These are phyloP conservation scores for Ganoderma leucocontextum DNA, from an alignment of 1,284 basidiomycete species.

Conservation along the genomic window DNA sequence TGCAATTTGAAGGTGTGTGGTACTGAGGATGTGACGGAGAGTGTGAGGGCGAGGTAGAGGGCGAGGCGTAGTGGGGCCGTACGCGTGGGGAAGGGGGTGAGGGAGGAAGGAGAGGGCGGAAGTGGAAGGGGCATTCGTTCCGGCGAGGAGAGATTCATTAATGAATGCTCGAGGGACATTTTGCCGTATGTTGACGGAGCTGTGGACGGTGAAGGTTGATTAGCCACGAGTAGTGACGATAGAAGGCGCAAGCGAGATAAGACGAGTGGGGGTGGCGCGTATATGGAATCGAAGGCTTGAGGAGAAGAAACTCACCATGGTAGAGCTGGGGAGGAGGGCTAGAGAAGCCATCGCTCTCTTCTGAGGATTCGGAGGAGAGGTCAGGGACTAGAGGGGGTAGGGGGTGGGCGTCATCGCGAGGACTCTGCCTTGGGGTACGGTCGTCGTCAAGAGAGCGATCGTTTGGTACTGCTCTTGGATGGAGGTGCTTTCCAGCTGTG, in stretches of 20 bases:
- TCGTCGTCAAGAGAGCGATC: conserved; percentile 35
- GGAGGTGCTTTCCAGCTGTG: conserved; percentile 47
- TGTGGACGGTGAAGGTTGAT: conserved; percentile 1
- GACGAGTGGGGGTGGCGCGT: background rate
- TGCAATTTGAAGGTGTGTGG: conserved; percentile 28
- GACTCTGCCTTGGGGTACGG: conserved; percentile 34
- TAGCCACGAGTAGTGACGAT: background rate
- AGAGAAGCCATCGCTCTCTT: conserved; percentile 64
- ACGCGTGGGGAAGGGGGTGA: conserved; percentile 36
- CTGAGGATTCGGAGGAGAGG: conserved; percentile 57
- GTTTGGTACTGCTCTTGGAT: conserved; percentile 52
- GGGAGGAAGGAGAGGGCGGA: conserved; percentile 40
- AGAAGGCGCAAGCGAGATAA: conserved; percentile 19
- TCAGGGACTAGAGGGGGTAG: conserved; percentile 65
- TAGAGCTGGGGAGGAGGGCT: conserved; percentile 33
- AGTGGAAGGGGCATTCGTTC: conserved; percentile 32
- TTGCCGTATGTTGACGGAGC: conserved; percentile 23
- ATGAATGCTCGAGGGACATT: conserved; percentile 33
- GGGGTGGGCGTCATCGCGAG: conserved; percentile 30
- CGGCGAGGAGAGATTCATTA: conserved; percentile 32
- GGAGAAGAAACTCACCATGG: conserved; percentile 20
- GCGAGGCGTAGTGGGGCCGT: conserved; percentile 23
- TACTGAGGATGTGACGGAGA: conserved; percentile 19
- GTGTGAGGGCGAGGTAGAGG: conserved; percentile 19
- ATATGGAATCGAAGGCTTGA: background rate